Conservation (phyloP, 768 basidiomycete species). For the Tricholoma matsutake region DNA sequence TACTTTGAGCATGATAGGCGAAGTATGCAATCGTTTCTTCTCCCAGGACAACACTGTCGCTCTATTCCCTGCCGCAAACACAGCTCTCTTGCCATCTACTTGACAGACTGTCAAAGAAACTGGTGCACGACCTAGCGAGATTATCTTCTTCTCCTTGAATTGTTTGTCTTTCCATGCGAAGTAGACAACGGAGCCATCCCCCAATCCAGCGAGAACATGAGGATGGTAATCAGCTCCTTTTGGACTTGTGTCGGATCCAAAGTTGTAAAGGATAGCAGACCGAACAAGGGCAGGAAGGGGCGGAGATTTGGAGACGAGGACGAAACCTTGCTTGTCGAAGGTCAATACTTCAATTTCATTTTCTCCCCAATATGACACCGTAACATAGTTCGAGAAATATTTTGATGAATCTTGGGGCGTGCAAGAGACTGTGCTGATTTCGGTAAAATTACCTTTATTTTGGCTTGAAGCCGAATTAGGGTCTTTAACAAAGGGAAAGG, state of each 20-base stretch:
- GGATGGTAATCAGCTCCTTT: conserved; percentile 38
- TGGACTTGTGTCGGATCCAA: conserved; percentile 39
- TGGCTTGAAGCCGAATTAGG: neutral
- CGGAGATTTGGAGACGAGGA: conserved; percentile 32
- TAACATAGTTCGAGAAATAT: conserved; percentile 45
- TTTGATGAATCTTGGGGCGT: conserved; percentile 47
- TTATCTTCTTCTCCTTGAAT: conserved; percentile 51
- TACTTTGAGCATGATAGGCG: conserved; percentile 72
- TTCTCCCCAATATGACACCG: conserved; percentile 76
- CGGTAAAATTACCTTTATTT: conserved; percentile 22
- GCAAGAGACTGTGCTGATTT: conserved; percentile 74
- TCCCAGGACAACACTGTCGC: conserved; percentile 70
- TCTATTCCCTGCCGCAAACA: conserved; percentile 72
- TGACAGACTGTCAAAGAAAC: conserved; percentile 55
- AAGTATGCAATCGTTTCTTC: conserved; percentile 58
- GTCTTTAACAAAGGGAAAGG: neutral
- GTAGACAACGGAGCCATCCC: conserved; percentile 67
- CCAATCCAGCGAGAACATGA: conserved; percentile 70
- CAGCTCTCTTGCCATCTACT: conserved; percentile 49
- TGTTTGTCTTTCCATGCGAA: conserved; percentile 45
- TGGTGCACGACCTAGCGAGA: conserved; percentile 66
- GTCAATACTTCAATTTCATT: conserved; percentile 59
- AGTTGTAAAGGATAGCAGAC: conserved; percentile 55
- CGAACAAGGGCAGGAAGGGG: conserved; percentile 41
- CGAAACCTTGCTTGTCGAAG: conserved; percentile 23